Percentiles rank a stretch among this genome's conserved stretches.
These are phyloP conservation scores for Crepidotus variabilis DNA, from an alignment of 768 basidiomycete genomes.

Conservation along the genomic window DNA sequence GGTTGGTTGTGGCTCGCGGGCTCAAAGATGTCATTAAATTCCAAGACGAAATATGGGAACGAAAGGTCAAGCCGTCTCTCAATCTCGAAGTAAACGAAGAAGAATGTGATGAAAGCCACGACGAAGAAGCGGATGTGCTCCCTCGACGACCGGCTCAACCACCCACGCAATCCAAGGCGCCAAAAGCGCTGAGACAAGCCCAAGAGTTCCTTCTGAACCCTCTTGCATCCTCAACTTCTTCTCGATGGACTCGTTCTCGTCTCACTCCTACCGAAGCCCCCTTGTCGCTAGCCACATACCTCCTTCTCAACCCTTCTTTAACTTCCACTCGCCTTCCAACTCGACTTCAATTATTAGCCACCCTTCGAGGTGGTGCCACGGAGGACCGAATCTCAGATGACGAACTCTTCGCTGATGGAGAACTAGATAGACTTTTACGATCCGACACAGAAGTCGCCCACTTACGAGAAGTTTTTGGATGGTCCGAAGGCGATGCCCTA, in stretches of 20 bases:
- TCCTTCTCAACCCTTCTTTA: constrained; percentile 43
- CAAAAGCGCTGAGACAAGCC: constrained; percentile 38
- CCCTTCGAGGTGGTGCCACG: constrained; percentile 53
- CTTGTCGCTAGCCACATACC: constrained; percentile 44
- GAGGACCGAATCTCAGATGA: constrained; percentile 56
- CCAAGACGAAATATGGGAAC: constrained; percentile 57
- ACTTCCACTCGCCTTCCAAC: constrained; percentile 40
- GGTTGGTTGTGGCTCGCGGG: constrained; percentile 62
- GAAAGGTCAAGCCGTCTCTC: constrained; percentile 34
- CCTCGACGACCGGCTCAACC: not conserved
- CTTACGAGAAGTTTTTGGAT: constrained; percentile 31
- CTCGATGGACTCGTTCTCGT: constrained; percentile 3
- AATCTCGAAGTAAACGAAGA: constrained; percentile 34
- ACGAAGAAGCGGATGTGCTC: constrained; percentile 7
- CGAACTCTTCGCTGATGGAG: constrained; percentile 67
- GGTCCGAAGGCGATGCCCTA: constrained; percentile 17
- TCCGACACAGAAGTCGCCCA: constrained; percentile 45
- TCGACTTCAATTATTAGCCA: constrained; percentile 61
- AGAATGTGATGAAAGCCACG: constrained; percentile 13
- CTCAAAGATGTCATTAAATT: constrained; percentile 69
- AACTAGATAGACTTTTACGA: constrained; percentile 60
- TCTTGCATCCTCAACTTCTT: constrained; percentile 28
- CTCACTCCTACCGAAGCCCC: constrained; percentile 9
- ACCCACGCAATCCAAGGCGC: constrained; percentile 22
- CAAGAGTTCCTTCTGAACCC: constrained; percentile 60